phyloP scores from a whole-genome alignment of 78 protist genomes.

The Chrysochromulina parva region DNA sequence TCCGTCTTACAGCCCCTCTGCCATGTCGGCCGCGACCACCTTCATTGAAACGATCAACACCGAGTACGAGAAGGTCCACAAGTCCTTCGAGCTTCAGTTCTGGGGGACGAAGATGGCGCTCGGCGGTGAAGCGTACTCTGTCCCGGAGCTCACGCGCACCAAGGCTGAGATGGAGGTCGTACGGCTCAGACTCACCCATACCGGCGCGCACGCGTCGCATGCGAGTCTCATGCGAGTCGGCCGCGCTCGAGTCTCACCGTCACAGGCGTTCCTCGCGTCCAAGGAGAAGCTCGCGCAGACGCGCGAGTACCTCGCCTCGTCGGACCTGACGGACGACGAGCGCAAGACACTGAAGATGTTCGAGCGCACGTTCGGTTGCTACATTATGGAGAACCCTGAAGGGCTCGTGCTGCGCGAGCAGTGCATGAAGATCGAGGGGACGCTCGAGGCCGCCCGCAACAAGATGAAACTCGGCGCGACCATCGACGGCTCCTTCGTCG shows the following conservation, averaged over 20 bases:
- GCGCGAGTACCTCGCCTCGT: background rate
- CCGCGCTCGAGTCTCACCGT: too few species aligned
- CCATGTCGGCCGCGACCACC: background rate
- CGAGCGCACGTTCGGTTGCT: constrained; percentile 45
- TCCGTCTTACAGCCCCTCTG: too few species aligned
- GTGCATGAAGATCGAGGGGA: constrained; percentile 8
- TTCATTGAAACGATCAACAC: constrained; percentile 9
- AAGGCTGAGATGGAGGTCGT: constrained; percentile 31
- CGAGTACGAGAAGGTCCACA: constrained; percentile 30
- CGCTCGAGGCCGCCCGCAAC: constrained; percentile 40
- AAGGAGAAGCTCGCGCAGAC: background rate
- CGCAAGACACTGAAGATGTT: background rate
- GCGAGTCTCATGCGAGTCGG: too few species aligned
- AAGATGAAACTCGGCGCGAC: constrained; percentile 32
- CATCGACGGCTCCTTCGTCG: constrained; percentile 5
- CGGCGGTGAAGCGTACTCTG: background rate
- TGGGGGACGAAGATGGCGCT: constrained; percentile 57
- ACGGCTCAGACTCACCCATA: too few species aligned
- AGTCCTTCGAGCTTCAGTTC: constrained; percentile 41
- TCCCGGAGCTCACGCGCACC: constrained; percentile 14
- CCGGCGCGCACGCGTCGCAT: too few species aligned
- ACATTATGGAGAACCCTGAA: constrained; percentile 47
- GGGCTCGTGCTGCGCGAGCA: constrained; percentile 4
- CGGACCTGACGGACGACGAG: constrained; percentile 3
- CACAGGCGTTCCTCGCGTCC: constrained; percentile 14